A percentile compares a stretch with the other conserved stretches of the same genome.
Conservation (phyloP, 1,284 basidiomycete species). For the Tremellales sp. region DNA sequence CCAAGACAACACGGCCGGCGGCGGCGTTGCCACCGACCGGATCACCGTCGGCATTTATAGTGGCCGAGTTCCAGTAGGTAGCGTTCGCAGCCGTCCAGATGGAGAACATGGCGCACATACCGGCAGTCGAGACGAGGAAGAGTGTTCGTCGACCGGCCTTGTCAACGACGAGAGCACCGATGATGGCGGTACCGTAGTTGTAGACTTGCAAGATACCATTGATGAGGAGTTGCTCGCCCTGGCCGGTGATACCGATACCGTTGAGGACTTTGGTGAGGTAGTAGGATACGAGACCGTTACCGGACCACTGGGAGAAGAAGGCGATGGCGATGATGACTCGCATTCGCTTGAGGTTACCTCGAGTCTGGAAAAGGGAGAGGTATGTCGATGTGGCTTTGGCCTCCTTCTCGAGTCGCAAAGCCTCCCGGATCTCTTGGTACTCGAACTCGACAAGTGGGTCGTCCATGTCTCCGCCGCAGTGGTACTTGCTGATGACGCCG, state of each 20-base stretch:
- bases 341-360: conserved; percentile 24
- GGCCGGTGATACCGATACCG: conserved; percentile 53
- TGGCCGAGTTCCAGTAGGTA: conserved; percentile 50
- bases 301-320: conserved; percentile 41
- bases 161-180: conserved; percentile 43
- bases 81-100: conserved; percentile 71
- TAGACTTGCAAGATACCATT: conserved; percentile 58
- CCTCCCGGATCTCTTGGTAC: conserved; percentile 46
- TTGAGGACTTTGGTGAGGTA: conserved; percentile 57
- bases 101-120: conserved; percentile 63
- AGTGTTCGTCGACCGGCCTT: conserved; percentile 39
- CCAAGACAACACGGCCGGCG: conserved; percentile 25
- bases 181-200: conserved; percentile 35
- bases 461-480: conserved; percentile 50
- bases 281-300: conserved; percentile 62
- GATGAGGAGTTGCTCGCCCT: conserved; percentile 52
- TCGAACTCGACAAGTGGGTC: conserved; percentile 49
- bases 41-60: conserved; percentile 11
- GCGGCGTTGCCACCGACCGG: conserved; percentile 5
- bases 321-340: conserved; percentile 32
- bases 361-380: conserved; percentile 12
- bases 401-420: conserved; percentile 40
- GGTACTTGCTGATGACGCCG: conserved; percentile 57
- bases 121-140: conserved; percentile 55
- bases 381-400: conserved; percentile 19